Conservation (phyloP, 352 stramenopile species). For the Achlya hypogyna region DNA sequence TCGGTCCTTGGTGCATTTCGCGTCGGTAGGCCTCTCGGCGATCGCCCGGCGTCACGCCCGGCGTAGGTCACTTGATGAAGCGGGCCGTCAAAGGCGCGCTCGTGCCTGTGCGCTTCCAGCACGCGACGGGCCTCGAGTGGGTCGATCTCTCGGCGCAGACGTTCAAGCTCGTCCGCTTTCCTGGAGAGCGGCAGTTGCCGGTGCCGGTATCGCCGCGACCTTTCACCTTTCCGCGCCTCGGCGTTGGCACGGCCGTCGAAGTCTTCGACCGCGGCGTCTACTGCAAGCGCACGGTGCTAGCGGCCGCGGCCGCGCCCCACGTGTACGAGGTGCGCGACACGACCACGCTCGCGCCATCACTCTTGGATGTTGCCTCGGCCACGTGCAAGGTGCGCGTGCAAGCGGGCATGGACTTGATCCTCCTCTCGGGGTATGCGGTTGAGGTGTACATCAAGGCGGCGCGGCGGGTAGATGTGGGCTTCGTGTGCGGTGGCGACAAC, state of each 20-base stretch:
- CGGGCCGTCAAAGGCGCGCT: slow-evolving; percentile 1
- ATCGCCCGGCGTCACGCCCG: not conserved
- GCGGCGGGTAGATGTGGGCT: slow-evolving; percentile 4
- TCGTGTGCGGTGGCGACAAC: slow-evolving; percentile 1
- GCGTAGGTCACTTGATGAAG: slow-evolving; percentile 13
- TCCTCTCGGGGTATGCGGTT: not conserved
- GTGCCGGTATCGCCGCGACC: not conserved
- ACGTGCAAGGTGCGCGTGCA: slow-evolving; percentile 2
- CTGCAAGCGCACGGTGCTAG: not conserved
- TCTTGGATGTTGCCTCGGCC: not conserved
- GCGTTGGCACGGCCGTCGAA: not conserved
- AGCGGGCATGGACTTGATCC: not conserved
- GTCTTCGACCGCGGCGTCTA: not conserved
- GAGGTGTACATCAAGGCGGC: slow-evolving; percentile 11
- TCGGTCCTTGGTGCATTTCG: not conserved
- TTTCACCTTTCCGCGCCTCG: not conserved
- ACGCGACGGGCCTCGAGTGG: slow-evolving; percentile 2
- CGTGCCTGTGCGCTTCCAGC: slow-evolving; percentile 1
- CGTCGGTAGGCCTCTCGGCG: not conserved
- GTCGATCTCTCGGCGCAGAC: slow-evolving; percentile 11
- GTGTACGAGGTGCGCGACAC: not conserved
- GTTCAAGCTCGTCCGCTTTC: slow-evolving; percentile 18
- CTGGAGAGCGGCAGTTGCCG: not conserved
- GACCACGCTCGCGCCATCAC: not conserved
- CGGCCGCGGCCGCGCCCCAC: not conserved